Base-by-base conservation (phyloP, 1,284 basidiomycete species). In the Ceratobasidium sp. region DNA sequence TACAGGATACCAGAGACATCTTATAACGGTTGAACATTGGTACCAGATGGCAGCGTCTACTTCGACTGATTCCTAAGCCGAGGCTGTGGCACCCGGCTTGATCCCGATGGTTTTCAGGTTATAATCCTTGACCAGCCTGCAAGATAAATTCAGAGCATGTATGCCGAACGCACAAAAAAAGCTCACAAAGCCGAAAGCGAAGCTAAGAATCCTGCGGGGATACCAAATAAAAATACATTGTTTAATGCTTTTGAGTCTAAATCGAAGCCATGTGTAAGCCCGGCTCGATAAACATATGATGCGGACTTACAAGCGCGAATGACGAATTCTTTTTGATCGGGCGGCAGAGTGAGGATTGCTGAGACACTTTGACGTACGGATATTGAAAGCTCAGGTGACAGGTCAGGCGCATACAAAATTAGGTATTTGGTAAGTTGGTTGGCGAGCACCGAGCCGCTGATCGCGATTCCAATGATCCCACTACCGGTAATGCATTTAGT, bases 201-300 rank as follows among this genome's bases (percentile, higher is more conserved):
- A 0, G 80, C 78, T 4, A 83, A 73, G 1, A 77, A 78, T 11
- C 81, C 79, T 43, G 80, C 80, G 0, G 82, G 80, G 28, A 84
- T 82, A 43, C 82, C 81, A 28, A 84, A 82, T 46, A 85, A 78
- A 74, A 83, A 84, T n/a, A 79, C 79, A 62, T 74, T 73, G 63
- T 73, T 74, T 26, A 75, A 38, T 1, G 74, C 62, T 43, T 73
- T 71, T 18, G 57, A 38, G 64, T 73, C 63, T 54, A 52, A 46
- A 66, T 23, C 26, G 59, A 30, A 30, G 35, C 14, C 18, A 28
- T 50, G 23, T 66, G n/a, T 23, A 21, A 11, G 18, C 44, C 35
- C 21, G 79, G 76, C 58, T 79, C 78, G 67, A 85, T 80, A 16
- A 80, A 81, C 23, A 76, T 76, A 30, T 82, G 78, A 77, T 85